phyloP scores from a whole-genome alignment of 768 basidiomycete genomes.

The Paxillus involutus region DNA sequence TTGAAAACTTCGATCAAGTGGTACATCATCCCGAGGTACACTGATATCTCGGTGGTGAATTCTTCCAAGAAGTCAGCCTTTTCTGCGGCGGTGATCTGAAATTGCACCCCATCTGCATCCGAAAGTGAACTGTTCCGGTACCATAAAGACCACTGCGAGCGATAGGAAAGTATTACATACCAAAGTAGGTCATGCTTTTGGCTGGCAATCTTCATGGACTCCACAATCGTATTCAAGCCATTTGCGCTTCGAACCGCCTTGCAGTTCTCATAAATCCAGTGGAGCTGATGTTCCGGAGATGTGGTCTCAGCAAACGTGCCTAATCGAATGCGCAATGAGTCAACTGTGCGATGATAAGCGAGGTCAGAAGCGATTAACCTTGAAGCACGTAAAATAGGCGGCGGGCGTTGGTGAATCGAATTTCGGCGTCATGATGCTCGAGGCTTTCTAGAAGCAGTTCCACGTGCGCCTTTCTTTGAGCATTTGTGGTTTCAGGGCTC shows the following conservation, averaged over 20 bases:
- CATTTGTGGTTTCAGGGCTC: conserved; percentile 47
- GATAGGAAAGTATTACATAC: conserved; percentile 36
- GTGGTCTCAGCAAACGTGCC: conserved; percentile 90
- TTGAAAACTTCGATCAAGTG: conserved; percentile 93
- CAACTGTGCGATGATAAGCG: not conserved
- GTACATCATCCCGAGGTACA: conserved; percentile 94
- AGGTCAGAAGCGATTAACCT: conserved; percentile 48
- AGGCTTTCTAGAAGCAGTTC: conserved; percentile 82
- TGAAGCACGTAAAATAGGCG: conserved; percentile 89
- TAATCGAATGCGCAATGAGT: conserved; percentile 30
- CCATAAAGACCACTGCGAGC: not conserved
- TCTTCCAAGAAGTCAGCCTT: conserved; percentile 84
- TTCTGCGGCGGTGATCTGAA: conserved; percentile 69
- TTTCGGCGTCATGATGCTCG: conserved; percentile 82
- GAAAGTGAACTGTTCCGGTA: conserved; percentile 59
- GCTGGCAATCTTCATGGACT: conserved; percentile 88
- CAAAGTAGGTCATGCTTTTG: conserved; percentile 84
- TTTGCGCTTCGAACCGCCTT: conserved; percentile 82
- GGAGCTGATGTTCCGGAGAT: conserved; percentile 91
- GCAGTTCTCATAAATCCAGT: conserved; percentile 95
- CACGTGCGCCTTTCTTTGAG: conserved; percentile 69
- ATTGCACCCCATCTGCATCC: conserved; percentile 70
- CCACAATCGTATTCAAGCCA: conserved; percentile 78
- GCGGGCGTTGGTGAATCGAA: conserved; percentile 84
- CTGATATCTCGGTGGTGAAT: conserved; percentile 86